Percentiles rank a stretch among this genome's conserved stretches.
Evolutionary conservation across 1,139 yeast species (phyloP).

Genomic region (Ogataea hybrid): DNA sequence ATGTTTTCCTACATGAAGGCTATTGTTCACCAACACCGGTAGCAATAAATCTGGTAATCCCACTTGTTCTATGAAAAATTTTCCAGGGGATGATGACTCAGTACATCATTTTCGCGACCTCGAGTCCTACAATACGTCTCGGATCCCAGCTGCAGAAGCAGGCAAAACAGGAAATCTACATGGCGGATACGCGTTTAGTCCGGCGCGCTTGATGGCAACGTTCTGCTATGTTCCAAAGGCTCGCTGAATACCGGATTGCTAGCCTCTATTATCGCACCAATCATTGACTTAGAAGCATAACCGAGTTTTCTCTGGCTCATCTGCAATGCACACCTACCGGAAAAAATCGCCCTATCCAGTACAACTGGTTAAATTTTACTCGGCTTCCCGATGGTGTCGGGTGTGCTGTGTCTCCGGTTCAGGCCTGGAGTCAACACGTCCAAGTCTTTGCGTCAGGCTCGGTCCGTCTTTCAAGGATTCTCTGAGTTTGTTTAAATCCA

Average conservation of each 20-base stretch:
- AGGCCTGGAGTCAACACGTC: too few species aligned
- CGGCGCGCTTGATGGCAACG: neutral
- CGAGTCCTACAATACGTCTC: neutral
- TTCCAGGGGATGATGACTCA: slow-evolving; percentile 1
- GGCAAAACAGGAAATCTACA: neutral
- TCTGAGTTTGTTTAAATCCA: too few species aligned
- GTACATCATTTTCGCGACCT: slow-evolving; percentile 1
- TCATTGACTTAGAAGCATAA: neutral
- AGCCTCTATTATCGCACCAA: neutral
- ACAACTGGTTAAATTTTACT: neutral
- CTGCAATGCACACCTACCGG: neutral
- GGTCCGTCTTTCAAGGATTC: too few species aligned
- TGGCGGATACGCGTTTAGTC: neutral
- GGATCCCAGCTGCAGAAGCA: neutral
- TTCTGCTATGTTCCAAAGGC: too few species aligned
- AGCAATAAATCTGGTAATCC: neutral
- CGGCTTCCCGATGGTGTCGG: neutral
- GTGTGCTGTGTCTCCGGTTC: too few species aligned
- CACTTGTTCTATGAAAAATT: neutral
- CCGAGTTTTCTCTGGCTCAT: neutral
- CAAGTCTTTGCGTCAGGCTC: too few species aligned
- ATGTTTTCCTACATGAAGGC: neutral
- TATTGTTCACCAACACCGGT: neutral
- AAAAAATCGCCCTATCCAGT: neutral
- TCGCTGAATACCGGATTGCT: neutral